A percentile compares a stretch with the other conserved stretches of the same genome.
Conservation (phyloP, 108 stramenopile genomes). For the Fragilaria crotonensis region DNA sequence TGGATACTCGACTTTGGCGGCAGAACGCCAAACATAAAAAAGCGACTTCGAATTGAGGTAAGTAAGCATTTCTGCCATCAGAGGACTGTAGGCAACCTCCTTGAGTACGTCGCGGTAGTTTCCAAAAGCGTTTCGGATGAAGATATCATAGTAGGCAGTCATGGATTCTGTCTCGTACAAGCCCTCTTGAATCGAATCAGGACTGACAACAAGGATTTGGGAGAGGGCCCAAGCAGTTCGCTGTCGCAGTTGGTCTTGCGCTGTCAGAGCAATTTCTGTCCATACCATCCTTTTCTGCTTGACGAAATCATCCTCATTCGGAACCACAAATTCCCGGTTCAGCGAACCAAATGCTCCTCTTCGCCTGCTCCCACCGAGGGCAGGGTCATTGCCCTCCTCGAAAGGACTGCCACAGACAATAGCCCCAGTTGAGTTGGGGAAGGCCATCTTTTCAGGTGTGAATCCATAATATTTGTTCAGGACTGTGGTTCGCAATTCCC, state of each 20-base stretch:
- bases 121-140: constrained; percentile 65
- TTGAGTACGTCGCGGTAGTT: constrained; percentile 50
- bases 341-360: no score
- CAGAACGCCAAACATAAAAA: neutral
- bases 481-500: constrained; percentile 9
- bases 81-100: constrained; percentile 43
- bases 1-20: constrained; percentile 11
- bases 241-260: constrained; percentile 42
- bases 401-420: constrained; percentile 38
- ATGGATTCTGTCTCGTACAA: constrained; percentile 15
- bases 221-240: constrained; percentile 37
- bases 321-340: no score
- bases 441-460: no score
- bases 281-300: constrained; percentile 16
- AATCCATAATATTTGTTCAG: no score
- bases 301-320: constrained; percentile 1
- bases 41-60: constrained; percentile 8
- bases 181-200: neutral
- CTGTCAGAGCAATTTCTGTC: constrained; percentile 18
- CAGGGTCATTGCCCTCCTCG: constrained; percentile 31
- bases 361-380: no score
- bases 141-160: constrained; percentile 62
- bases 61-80: constrained; percentile 42
- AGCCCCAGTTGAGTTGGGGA: no score
- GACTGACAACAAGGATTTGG: constrained; percentile 30